A percentile compares a stretch with the other conserved stretches of the same genome.
Evolutionary conservation across 2,329 filamentous ascomycete species (phyloP).

Genomic region (Dactylonectria macrodidyma): DNA sequence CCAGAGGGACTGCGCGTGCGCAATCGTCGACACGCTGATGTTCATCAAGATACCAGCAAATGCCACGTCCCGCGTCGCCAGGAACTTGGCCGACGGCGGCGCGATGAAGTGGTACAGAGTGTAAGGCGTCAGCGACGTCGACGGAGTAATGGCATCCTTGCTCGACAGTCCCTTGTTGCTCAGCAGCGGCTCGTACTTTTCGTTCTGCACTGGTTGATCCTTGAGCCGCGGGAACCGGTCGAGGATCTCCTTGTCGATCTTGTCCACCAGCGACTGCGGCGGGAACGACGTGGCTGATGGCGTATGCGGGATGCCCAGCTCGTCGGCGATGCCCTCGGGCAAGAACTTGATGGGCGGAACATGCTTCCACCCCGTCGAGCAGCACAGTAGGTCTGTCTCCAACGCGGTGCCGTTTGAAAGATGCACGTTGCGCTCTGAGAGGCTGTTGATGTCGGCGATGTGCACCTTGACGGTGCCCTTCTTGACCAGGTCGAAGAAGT

Average conservation of each 20-base stretch:
- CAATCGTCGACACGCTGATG: constrained; percentile 58
- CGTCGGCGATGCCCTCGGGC: constrained; percentile 60
- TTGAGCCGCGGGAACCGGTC: constrained; percentile 66
- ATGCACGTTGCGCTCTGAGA: constrained; percentile 61
- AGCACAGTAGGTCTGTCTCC: constrained; percentile 66
- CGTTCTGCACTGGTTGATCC: constrained; percentile 65
- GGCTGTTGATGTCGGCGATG: constrained; percentile 60
- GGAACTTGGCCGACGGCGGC: constrained; percentile 56
- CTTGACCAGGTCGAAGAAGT: constrained; percentile 66
- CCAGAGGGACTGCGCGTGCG: constrained; percentile 72
- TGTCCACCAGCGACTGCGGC: constrained; percentile 50
- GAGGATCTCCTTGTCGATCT: constrained; percentile 69
- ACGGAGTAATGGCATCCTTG: constrained; percentile 45
- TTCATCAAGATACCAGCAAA: constrained; percentile 63
- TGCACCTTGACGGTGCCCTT: constrained; percentile 64
- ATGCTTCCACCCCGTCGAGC: constrained; percentile 73
- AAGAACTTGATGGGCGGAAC: constrained; percentile 67
- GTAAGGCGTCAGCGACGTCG: constrained; percentile 48
- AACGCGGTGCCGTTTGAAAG: constrained; percentile 65
- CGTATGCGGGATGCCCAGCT: constrained; percentile 64
- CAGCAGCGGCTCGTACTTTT: constrained; percentile 60
- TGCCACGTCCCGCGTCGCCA: constrained; percentile 56
- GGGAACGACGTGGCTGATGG: constrained; percentile 50
- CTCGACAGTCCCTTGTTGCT: constrained; percentile 55
- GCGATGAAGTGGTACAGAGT: constrained; percentile 64